Conservation (phyloP, 2,329 filamentous ascomycete genomes). For the Gaeumannomyces sp. region DNA sequence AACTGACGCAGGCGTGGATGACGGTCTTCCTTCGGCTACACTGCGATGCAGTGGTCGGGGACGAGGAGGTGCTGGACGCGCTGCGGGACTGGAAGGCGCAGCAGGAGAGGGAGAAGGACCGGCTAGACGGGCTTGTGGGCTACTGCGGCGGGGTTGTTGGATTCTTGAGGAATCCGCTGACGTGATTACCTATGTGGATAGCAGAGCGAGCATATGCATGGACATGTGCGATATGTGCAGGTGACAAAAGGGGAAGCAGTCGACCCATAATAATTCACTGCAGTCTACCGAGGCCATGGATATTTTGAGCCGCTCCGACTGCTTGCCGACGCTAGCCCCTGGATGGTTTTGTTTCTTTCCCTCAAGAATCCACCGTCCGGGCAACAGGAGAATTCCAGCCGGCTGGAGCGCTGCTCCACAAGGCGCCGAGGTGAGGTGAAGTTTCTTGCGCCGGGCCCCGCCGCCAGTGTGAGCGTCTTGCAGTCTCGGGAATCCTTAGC, state of each 20-base stretch:
- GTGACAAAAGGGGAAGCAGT: not conserved
- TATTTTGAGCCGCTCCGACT: too few relatives aligned
- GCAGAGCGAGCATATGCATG: not conserved
- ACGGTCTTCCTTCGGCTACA: conserved; percentile 83
- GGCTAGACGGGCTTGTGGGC: conserved; percentile 71
- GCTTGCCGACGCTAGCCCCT: too few relatives aligned
- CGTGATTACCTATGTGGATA: conserved; percentile 26
- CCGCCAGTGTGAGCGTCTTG: not conserved
- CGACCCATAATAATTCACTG: too few relatives aligned
- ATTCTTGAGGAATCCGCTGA: conserved; percentile 64
- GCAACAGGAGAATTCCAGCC: not conserved
- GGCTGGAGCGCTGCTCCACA: not conserved
- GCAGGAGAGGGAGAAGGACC: conserved; percentile 63
- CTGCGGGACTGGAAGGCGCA: conserved; percentile 65
- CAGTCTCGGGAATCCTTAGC: too few relatives aligned
- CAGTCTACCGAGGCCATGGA: too few relatives aligned
- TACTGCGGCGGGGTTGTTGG: conserved; percentile 83
- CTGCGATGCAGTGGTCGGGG: conserved; percentile 43
- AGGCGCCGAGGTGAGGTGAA: not conserved
- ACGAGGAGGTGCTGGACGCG: conserved; percentile 46
- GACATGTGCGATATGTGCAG: not conserved
- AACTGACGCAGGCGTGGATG: conserved; percentile 97
- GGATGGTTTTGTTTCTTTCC: too few relatives aligned
- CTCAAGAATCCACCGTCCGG: too few relatives aligned
- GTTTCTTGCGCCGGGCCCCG: not conserved